These are phyloP conservation scores for Acer campestre DNA, from an alignment of 345 rosid species.

Conservation along the genomic window DNA sequence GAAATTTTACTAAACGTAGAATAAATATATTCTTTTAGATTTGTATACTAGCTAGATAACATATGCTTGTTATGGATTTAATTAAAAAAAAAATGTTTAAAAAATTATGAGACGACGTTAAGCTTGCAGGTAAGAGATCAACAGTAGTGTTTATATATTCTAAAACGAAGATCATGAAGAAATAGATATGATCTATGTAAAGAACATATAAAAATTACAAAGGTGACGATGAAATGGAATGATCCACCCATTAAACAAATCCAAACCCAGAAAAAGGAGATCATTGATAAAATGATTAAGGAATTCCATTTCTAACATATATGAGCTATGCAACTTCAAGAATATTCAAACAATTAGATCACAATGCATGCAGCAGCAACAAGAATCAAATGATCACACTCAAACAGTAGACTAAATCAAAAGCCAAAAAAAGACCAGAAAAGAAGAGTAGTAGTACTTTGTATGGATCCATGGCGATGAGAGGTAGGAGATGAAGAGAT, in stretches of 20 bases:
- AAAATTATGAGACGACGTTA: no score
- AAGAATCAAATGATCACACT: background rate
- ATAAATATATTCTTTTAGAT: background rate
- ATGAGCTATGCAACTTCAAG: background rate
- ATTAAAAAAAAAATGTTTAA: no score
- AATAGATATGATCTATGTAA: background rate
- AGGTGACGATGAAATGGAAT: slow-evolving; percentile 3
- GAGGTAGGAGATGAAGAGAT: background rate
- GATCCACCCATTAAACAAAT: background rate
- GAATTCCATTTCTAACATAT: background rate
- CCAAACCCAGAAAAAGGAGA: background rate
- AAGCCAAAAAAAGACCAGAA: background rate
- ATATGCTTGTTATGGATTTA: no score
- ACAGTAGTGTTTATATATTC: no score
- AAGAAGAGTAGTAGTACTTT: slow-evolving; percentile 10
- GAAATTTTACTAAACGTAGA: background rate
- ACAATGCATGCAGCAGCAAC: background rate
- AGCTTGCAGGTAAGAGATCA: no score
- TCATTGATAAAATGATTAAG: no score
- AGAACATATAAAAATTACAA: background rate
- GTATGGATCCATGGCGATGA: slow-evolving; percentile 49
- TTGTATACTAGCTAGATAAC: no score
- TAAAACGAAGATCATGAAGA: background rate
- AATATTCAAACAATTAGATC: background rate
- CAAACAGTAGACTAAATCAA: background rate